A percentile compares a stretch with the other conserved stretches of the same genome.
phyloP scores from a whole-genome alignment of 306 rosid species.

The Vigna nakashimae region DNA sequence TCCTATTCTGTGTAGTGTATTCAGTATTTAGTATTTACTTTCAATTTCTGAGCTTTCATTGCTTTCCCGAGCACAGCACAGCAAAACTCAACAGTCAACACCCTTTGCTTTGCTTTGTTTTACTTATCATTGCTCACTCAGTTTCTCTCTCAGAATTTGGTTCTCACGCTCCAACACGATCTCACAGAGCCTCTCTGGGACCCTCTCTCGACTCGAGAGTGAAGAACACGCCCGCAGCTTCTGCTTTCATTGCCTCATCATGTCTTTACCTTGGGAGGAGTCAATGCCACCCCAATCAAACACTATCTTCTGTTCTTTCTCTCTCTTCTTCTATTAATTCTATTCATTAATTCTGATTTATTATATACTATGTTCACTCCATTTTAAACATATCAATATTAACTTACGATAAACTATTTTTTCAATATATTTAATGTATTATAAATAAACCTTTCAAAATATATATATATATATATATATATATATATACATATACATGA shows the following conservation, averaged over 20 bases:
- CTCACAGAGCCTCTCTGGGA: not conserved
- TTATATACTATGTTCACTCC: no score
- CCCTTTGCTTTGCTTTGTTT: slow-evolving; percentile 6
- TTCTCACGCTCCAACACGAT: slow-evolving; percentile 45
- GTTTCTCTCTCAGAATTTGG: not conserved
- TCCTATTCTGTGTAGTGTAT: no score
- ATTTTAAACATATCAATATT: no score
- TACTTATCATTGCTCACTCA: not conserved
- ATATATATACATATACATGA: no score
- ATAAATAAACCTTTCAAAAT: no score
- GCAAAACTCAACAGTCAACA: slow-evolving; percentile 10
- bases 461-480: no score
- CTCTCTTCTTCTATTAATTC: not conserved
- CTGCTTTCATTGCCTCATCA: not conserved
- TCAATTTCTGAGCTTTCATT: not conserved
- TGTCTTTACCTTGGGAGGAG: not conserved
- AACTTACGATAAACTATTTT: no score
- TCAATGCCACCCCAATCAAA: slow-evolving; percentile 21
- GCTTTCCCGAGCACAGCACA: slow-evolving; percentile 24
- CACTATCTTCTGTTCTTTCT: not conserved
- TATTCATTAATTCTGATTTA: no score
- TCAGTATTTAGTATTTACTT: not conserved
- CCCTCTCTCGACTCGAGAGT: not conserved
- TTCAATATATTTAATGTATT: no score
- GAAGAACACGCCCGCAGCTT: not conserved